Base-by-base conservation (phyloP, 345 rosid genomes). In the Kernera saxatilis region DNA sequence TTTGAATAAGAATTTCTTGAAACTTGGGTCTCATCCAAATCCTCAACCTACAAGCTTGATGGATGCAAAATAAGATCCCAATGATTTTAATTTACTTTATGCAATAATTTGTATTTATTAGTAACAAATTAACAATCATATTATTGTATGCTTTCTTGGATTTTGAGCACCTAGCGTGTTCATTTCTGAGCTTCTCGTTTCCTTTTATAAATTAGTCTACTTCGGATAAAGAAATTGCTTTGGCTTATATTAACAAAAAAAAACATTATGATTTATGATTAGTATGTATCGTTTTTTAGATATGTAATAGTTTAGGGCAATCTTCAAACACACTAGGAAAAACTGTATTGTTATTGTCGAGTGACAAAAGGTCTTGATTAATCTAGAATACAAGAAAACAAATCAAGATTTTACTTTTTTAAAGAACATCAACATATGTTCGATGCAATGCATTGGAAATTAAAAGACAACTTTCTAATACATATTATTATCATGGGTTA, bases 1-100 rank as follows among this genome's bases (percentile, higher is more conserved):
- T n/a, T n/a, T n/a, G n/a, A n/a, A 26, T n/a, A 52, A 27, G 30
- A 71, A 71, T 51, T 17, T 14, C 27, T 57, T 36, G 39, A 18
- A 48, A 48, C 4, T 48, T 35, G 58, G 40, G 50, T 70, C 64
- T n/a, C 49, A 70, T 48, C 58, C 59, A 29, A 60, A 59, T 41
- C 2, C 10, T 51, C 45, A 72, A 36, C 43, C 70, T 51, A 71
- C 37, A 19, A 71, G 63, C 46, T 52, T 54, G 17, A 63, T 63
- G 71, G 79, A 73, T 45, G 64, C 61, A 68, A 77, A 70, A 76
- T 73, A 75, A 77, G 79, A 85, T 78, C 79, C 81, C 78, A 69
- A 72, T 75, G 60, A 74, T 23, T 21, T 45, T 54, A 48, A 14
- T 6, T 3, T 36, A 56, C 17, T 68, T 26, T 52, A 40, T 67